Base-by-base conservation (phyloP, 345 rosid genomes). In the Populus euphratica region DNA sequence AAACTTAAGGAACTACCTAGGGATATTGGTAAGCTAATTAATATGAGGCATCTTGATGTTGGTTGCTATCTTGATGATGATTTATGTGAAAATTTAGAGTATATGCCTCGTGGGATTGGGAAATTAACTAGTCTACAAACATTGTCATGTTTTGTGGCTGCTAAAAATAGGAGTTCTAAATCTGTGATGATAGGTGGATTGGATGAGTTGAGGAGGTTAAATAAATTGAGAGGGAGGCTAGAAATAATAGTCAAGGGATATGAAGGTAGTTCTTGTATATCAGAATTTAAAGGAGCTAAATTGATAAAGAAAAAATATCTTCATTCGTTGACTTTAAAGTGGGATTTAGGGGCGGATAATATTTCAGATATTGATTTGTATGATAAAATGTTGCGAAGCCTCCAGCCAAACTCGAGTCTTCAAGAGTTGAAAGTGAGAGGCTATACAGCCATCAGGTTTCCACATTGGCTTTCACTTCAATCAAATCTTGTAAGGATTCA, bases 71-170 rank as follows among this genome's bases (percentile, higher is more conserved):
- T 38, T 38, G 41, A 38, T 38, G 2, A 20, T 59, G 44, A 43
- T 27, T 16, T 25, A 5, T 77, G 80, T 70, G 10, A 4, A 2
- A 7, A 12, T 21, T 59, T 77, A 62, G 41, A 21, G 8, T 43
- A 62, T 33, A 62, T 77, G 75, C 80, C 80, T 16, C n/a, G 20
- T 7, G 74, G 62, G 59, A 11, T 61, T 25, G 80, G 63, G n/a
- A 16, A 61, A 29, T 44, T 77, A 68, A 41, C 75, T 61, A 70
- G 70, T 31, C 70, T 77, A 27, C 47, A 39, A 8, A 70, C 43
- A 9, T 63, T 70, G 29, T 35, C 80, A 0, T 10, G 44, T 10
- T 77, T 62, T 31, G 33, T 70, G 13, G 61, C 62, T 56, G 59
- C 43, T 41, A 78, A 49, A 49, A 64, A 47, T 6, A 36, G 43